Percentiles rank a stretch among this genome's conserved stretches.
Conservation (phyloP, 306 rosid genomes). For the Geum urbanum region DNA sequence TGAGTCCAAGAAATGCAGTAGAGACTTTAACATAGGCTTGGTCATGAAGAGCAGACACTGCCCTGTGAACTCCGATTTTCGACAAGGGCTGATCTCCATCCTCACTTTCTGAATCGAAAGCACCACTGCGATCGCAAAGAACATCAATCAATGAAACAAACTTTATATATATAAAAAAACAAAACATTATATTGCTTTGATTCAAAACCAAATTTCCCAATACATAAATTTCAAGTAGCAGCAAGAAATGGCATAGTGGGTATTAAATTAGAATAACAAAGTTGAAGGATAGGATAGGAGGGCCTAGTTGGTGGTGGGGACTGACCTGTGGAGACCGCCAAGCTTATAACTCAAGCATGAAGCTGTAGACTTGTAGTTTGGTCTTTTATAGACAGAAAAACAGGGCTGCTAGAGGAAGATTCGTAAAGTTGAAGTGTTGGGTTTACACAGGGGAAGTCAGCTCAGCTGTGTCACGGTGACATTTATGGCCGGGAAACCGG, state of each 20-base stretch:
- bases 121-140: slow-evolving; percentile 34
- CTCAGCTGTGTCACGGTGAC: neutral
- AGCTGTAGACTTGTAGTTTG: neutral
- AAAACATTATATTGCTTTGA: neutral
- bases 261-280: neutral
- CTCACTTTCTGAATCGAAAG: slow-evolving; percentile 38
- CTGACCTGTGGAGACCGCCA: neutral
- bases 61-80: slow-evolving; percentile 47
- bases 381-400: neutral
- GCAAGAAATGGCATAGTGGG: neutral
- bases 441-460: neutral
- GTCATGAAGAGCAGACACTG: slow-evolving; percentile 46
- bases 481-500: neutral
- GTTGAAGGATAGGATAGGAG: neutral
- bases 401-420: too few relatives aligned
- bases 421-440: neutral
- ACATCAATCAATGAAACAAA: slow-evolving; percentile 27
- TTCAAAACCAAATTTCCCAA: neutral
- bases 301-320: neutral
- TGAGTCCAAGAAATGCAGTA: slow-evolving; percentile 52
- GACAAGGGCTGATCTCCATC: slow-evolving; percentile 69
- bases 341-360: neutral
- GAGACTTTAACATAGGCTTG: slow-evolving; percentile 55
- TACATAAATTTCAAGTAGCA: neutral
- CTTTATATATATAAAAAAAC: neutral